Evolutionary conservation across 2,329 filamentous ascomycete species (phyloP), one percentile per base, ranked within the genome.

Genomic region (Trichoderma sp.): DNA sequence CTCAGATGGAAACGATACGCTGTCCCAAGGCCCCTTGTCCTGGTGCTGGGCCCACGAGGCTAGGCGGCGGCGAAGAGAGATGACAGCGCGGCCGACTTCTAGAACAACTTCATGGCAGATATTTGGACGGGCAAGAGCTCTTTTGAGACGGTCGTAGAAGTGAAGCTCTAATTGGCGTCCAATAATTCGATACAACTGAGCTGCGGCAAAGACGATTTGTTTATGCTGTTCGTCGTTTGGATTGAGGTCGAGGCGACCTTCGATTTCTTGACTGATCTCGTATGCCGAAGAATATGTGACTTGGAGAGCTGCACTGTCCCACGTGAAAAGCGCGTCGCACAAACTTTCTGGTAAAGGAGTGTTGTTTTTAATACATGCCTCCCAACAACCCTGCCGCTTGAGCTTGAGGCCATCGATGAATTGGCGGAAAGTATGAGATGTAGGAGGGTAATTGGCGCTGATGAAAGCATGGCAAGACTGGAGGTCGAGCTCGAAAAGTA

Each of bases 101-200:
- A 40, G 55, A 27, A 69, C 40, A 1, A 63, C 16, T 37, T 58
- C 49, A 29, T 7, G 11, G 56, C 43, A 59, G 21, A 67, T 67
- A 29, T 16, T 59, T 19, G 64, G 64, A n/a, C 60, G 56, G n/a
- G 24, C 47, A n/a, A 55, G 49, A 47, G 37, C 24, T 14, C 21
- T 66, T 33, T 69, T 58, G 43, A 70, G 69, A 11, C 61, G 14
- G 24, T 61, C 56, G 27, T 65, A 70, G 21, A 56, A 58, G 0
- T 58, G 53, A n/a, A 70, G 69, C 47, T 70, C 69, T 29, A 70
- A 14, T 24, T 65, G 69, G 16, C 69, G 59, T 13, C 33, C 60
- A 8, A 70, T 33, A 19, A 70, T 65, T 8, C 60, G 59, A 24
- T 56, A 61, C 8, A 70, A 16, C 31, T 70, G 69, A 21, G 67